phyloP scores from a whole-genome alignment of 2,329 filamentous ascomycete genomes.

The Fusarium decemcellulare region DNA sequence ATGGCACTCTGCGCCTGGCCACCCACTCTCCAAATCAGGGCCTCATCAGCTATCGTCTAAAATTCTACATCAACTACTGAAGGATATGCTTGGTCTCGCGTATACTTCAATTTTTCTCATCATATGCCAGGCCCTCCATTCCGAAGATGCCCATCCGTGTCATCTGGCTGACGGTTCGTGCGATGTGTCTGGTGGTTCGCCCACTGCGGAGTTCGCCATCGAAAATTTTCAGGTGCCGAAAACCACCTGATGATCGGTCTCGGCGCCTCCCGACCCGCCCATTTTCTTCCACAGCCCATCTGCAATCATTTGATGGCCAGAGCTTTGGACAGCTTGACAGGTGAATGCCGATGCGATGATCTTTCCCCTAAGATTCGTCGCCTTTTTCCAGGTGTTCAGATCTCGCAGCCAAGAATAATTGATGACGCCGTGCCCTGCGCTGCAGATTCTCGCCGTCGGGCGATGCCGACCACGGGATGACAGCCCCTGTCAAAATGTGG shows the following conservation, averaged over 20 bases:
- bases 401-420: too few relatives aligned
- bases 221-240: conserved; percentile 11
- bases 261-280: conserved; percentile 23
- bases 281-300: not conserved
- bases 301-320: not conserved
- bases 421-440: too few relatives aligned
- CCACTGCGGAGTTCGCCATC: conserved; percentile 16
- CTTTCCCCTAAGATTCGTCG: not conserved
- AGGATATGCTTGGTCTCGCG: too few relatives aligned
- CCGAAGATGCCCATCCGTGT: not conserved
- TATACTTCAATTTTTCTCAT: not conserved
- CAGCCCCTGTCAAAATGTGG: too few relatives aligned
- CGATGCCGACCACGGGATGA: too few relatives aligned
- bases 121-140: not conserved
- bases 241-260: conserved; percentile 27
- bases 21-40: too few relatives aligned
- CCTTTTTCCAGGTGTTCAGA: too few relatives aligned
- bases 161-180: not conserved
- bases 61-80: too few relatives aligned
- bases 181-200: not conserved
- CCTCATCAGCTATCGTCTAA: too few relatives aligned
- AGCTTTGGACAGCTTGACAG: not conserved
- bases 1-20: too few relatives aligned
- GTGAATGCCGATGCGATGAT: not conserved
- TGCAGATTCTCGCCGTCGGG: too few relatives aligned